Percentiles rank a stretch among this genome's conserved stretches.
These are phyloP conservation scores for Epichloe uncinata DNA, from an alignment of 2,329 filamentous ascomycete species.

Conservation along the genomic window DNA sequence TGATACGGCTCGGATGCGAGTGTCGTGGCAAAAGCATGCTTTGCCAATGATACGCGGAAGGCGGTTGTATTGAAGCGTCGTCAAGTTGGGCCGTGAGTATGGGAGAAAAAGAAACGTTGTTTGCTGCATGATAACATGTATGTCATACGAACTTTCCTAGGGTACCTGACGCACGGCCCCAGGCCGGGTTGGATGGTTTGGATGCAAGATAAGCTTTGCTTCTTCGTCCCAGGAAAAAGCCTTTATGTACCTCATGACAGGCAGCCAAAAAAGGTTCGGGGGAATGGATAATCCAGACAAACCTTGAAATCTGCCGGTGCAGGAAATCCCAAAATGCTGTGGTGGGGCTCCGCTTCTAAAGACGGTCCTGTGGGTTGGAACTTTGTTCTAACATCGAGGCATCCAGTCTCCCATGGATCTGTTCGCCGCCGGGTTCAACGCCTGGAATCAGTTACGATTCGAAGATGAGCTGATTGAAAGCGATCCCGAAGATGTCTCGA, in stretches of 20 bases:
- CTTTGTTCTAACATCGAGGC: neutral
- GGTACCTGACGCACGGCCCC: neutral
- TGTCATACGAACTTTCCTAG: neutral
- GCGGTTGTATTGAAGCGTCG: neutral
- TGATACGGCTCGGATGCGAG: neutral
- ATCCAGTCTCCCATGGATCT: constrained; percentile 27
- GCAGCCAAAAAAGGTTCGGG: no score
- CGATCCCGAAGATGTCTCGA: constrained; percentile 31
- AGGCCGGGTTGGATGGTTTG: neutral
- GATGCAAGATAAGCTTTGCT: no score
- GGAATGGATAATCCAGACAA: no score
- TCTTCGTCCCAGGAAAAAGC: no score
- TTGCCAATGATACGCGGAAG: neutral
- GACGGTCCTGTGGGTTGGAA: neutral
- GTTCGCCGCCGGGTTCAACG: constrained; percentile 44
- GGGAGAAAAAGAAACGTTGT: neutral
- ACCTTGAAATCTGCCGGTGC: no score
- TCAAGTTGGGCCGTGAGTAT: neutral
- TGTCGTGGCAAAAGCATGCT: neutral
- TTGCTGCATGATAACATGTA: neutral
- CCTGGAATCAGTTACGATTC: constrained; percentile 41
- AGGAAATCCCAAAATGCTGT: neutral
- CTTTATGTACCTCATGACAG: no score
- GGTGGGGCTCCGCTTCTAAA: no score
- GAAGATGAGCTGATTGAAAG: constrained; percentile 3